These are phyloP conservation scores for Phascolomyces articulosus DNA, from an alignment of 371 early-diverging fungal genomes.

Conservation along the genomic window DNA sequence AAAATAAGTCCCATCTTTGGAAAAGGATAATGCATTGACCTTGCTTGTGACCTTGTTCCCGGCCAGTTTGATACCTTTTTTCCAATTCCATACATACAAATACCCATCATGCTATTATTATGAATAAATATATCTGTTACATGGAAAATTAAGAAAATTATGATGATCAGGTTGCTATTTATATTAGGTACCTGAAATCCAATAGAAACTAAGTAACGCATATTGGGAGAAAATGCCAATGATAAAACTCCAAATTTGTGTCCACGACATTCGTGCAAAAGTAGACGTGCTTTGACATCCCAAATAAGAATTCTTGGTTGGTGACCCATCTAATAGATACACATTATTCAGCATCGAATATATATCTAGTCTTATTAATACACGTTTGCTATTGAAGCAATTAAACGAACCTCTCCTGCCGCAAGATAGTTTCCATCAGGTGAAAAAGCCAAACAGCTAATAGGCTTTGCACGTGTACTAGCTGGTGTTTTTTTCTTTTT, in stretches of 20 bases:
- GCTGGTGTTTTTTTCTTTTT: constrained; percentile 46
- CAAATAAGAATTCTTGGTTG: constrained; percentile 81
- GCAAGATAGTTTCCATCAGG: constrained; percentile 80
- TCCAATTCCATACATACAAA: constrained; percentile 86
- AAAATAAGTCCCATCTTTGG: constrained; percentile 70
- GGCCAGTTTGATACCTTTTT: constrained; percentile 66
- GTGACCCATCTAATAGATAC: constrained; percentile 70
- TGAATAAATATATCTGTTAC: constrained; percentile 4
- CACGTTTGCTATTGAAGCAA: background rate
- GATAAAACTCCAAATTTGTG: constrained; percentile 84
- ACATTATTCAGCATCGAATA: background rate
- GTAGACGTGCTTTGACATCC: constrained; percentile 59
- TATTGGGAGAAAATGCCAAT: constrained; percentile 76
- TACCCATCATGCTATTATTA: constrained; percentile 77
- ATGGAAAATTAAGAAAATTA: background rate
- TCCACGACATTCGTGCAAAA: constrained; percentile 70
- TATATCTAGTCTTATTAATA: no score
- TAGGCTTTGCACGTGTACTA: constrained; percentile 63
- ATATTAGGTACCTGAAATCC: constrained; percentile 77
- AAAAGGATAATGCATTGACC: constrained; percentile 69
- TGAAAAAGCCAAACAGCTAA: constrained; percentile 80
- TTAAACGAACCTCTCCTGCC: constrained; percentile 61
- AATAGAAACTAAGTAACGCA: constrained; percentile 73
- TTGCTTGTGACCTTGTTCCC: constrained; percentile 72
- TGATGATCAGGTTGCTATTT: no score